These are phyloP conservation scores for Plasmodium knowlesi DNA, from an alignment of 169 alveolate genomes.

Conservation along the genomic window DNA sequence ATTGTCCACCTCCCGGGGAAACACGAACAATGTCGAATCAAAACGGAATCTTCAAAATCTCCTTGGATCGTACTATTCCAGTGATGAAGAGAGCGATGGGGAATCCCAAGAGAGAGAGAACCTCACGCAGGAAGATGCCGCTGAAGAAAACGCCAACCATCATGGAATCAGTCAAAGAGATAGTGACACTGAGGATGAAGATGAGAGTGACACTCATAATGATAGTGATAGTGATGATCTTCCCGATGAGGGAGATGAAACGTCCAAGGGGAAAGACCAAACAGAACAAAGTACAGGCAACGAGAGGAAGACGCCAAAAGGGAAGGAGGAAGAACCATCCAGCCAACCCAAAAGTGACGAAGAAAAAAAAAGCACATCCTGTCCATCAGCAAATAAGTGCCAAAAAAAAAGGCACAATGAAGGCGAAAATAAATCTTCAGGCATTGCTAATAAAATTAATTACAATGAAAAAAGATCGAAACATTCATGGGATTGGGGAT, in stretches of 20 bases:
- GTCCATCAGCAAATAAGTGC: background rate
- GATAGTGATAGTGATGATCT: background rate
- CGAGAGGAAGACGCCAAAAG: background rate
- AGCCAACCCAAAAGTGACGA: background rate
- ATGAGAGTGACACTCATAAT: background rate
- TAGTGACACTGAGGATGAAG: background rate
- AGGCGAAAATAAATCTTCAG: background rate
- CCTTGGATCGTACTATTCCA: constrained; percentile 30
- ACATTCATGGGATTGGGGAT: background rate
- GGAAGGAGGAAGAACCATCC: background rate
- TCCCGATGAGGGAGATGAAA: background rate
- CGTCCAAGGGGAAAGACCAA: background rate
- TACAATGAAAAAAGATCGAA: background rate
- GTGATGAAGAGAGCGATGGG: constrained; percentile 48
- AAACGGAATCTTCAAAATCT: constrained; percentile 15
- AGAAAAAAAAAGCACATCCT: background rate
- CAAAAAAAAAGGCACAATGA: background rate
- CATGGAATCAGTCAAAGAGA: background rate
- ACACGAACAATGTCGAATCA: background rate
- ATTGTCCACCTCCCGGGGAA: background rate
- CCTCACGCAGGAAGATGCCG: background rate
- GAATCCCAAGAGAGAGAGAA: background rate
- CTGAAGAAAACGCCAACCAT: background rate
- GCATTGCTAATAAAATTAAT: background rate
- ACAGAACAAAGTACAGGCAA: background rate